These are phyloP conservation scores for Metarhizium sp. DNA, from an alignment of 2,329 filamentous ascomycete species.

Conservation along the genomic window DNA sequence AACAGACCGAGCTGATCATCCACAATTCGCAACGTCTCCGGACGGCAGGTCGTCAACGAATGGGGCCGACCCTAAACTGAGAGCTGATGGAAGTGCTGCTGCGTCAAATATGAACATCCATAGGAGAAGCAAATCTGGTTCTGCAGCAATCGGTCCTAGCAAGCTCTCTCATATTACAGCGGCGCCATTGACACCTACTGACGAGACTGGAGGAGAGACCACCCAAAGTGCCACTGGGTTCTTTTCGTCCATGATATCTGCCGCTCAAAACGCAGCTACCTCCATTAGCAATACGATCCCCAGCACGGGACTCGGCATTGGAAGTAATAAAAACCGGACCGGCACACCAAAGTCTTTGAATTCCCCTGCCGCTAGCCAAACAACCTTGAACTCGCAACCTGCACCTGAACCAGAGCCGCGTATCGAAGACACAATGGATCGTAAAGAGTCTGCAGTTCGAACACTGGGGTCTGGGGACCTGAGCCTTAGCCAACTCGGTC, in stretches of 20 bases:
- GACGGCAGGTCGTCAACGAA: conserved; percentile 20
- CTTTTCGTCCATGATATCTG: conserved; percentile 89
- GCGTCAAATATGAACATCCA: conserved; percentile 68
- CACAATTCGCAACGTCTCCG: conserved; percentile 15
- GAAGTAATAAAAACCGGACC: conserved; percentile 27
- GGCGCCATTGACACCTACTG: conserved; percentile 65
- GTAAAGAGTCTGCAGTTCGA: conserved; percentile 70
- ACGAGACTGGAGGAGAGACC: conserved; percentile 53
- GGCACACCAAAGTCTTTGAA: conserved; percentile 16
- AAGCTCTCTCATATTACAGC: conserved; percentile 73
- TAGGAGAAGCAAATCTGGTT: conserved; percentile 42
- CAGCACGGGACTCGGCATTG: conserved; percentile 50
- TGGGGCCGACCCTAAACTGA: conserved; percentile 15
- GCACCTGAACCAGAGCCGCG: conserved; percentile 20
- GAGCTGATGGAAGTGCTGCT: conserved; percentile 48
- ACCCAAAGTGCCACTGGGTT: conserved; percentile 60
- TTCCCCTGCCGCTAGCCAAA: conserved; percentile 17
- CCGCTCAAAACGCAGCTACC: conserved; percentile 83
- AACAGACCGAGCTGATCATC: conserved; percentile 29
- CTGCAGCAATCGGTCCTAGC: conserved; percentile 57
- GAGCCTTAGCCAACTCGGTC: conserved; percentile 80
- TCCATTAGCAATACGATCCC: conserved; percentile 65
- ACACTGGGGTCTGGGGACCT: conserved; percentile 85
- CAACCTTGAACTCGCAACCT: conserved; percentile 31
- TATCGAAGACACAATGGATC: conserved; percentile 30